Percentiles rank a stretch among this genome's conserved stretches.
Conservation (phyloP, 345 rosid species). For the Aegle marmelos region DNA sequence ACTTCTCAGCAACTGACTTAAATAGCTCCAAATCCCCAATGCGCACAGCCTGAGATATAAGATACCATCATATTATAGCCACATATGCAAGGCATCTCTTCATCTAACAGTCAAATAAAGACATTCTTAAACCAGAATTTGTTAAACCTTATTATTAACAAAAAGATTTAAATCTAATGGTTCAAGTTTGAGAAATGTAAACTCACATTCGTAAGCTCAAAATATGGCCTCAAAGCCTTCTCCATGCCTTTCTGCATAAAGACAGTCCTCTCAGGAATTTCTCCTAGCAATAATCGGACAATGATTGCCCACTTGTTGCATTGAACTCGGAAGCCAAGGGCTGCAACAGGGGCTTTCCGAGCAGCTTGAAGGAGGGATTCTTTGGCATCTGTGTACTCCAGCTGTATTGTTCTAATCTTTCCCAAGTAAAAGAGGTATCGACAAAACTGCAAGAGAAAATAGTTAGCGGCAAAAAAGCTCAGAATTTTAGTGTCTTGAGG, state of each 20-base stretch:
- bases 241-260: slow-evolving; percentile 67
- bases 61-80: neutral
- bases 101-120: neutral
- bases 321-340: slow-evolving; percentile 54
- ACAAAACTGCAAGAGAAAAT: slow-evolving; percentile 39
- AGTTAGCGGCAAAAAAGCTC: neutral
- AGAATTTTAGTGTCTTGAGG: neutral
- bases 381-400: slow-evolving; percentile 64
- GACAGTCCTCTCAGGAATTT: slow-evolving; percentile 58
- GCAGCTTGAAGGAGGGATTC: slow-evolving; percentile 65
- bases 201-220: slow-evolving; percentile 62
- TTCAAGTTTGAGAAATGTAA: neutral
- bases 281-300: slow-evolving; percentile 50
- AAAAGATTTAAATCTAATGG: neutral
- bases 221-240: slow-evolving; percentile 57
- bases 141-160: neutral
- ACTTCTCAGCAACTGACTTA: slow-evolving; percentile 54
- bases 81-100: neutral
- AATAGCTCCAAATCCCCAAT: slow-evolving; percentile 62
- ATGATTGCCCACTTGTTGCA: slow-evolving; percentile 62
- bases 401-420: slow-evolving; percentile 57
- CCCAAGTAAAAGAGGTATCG: slow-evolving; percentile 58
- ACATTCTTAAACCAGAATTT: neutral
- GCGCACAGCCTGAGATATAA: slow-evolving; percentile 45
- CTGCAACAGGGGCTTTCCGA: slow-evolving; percentile 49